phyloP scores from a whole-genome alignment of 352 stramenopile genomes.

The Peronospora tabacina region DNA sequence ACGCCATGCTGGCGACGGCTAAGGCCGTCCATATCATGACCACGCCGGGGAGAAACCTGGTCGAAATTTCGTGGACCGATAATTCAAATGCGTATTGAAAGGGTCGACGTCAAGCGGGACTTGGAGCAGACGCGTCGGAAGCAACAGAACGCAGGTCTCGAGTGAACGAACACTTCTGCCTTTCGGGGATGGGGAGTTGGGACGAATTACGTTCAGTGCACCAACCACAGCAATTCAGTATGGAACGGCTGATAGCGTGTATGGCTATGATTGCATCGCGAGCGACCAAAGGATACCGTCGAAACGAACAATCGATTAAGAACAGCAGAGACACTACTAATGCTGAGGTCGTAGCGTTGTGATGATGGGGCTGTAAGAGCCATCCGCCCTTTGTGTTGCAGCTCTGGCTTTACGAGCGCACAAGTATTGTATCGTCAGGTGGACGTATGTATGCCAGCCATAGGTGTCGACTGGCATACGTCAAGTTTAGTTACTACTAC shows the following conservation, averaged over 20 bases:
- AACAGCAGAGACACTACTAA: not conserved
- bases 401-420: not conserved
- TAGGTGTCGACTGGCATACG: not conserved
- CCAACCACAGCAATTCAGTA: not conserved
- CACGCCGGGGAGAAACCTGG: constrained; percentile 8
- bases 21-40: constrained; percentile 33
- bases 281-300: not conserved
- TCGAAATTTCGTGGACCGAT: constrained; percentile 10
- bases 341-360: constrained; percentile 7
- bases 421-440: not conserved
- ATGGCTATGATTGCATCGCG: not conserved
- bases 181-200: not conserved
- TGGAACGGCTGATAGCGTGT: not conserved
- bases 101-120: not conserved
- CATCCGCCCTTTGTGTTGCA: constrained; percentile 1
- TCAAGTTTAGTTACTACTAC: not conserved
- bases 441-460: no score
- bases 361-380: constrained; percentile 1
- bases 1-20: constrained; percentile 22
- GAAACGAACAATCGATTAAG: not conserved
- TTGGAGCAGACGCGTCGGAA: not conserved
- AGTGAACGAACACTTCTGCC: constrained; percentile 5
- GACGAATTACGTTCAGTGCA: constrained; percentile 10
- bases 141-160: not conserved
- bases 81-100: constrained; percentile 4